Conservation (phyloP, 768 basidiomycete species). For the Sarcodon aspratus region DNA sequence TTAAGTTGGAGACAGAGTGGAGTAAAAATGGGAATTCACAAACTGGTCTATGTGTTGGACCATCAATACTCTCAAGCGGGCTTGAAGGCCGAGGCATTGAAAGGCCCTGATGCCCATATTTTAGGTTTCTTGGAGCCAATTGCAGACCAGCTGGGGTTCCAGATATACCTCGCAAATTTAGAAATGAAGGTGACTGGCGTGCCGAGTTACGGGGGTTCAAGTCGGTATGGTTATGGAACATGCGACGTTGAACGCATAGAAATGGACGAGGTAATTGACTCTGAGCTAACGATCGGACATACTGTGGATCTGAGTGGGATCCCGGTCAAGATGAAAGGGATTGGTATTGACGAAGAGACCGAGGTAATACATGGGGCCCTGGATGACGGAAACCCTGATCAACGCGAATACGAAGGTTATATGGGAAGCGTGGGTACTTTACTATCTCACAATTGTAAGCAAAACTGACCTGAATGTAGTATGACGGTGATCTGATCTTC, state of each 20-base stretch:
- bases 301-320: slow-evolving; percentile 12
- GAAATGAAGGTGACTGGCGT: too few species aligned
- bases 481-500: slow-evolving; percentile 10
- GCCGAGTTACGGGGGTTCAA: neutral
- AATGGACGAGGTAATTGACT: slow-evolving; percentile 9
- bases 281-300: slow-evolving; percentile 3
- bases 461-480: slow-evolving; percentile 6
- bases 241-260: slow-evolving; percentile 4
- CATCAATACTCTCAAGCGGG: slow-evolving; percentile 22
- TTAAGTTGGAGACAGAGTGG: slow-evolving; percentile 22
- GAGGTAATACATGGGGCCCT: slow-evolving; percentile 12
- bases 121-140: too few species aligned
- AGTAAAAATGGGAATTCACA: slow-evolving; percentile 8
- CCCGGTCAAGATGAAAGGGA: neutral
- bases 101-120: slow-evolving; percentile 24
- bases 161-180: too few species aligned
- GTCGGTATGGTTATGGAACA: neutral
- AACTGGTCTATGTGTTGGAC: slow-evolving; percentile 20
- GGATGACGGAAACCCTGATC: slow-evolving; percentile 8
- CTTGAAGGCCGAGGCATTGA: slow-evolving; percentile 18
- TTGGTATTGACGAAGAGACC: slow-evolving; percentile 1
- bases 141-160: too few species aligned
- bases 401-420: slow-evolving; percentile 17
- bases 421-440: slow-evolving; percentile 15
- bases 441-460: neutral